A percentile compares a stretch with the other conserved stretches of the same genome.
phyloP scores from a whole-genome alignment of 176 grass and related monocot genomes.

The Leersia perrieri region DNA sequence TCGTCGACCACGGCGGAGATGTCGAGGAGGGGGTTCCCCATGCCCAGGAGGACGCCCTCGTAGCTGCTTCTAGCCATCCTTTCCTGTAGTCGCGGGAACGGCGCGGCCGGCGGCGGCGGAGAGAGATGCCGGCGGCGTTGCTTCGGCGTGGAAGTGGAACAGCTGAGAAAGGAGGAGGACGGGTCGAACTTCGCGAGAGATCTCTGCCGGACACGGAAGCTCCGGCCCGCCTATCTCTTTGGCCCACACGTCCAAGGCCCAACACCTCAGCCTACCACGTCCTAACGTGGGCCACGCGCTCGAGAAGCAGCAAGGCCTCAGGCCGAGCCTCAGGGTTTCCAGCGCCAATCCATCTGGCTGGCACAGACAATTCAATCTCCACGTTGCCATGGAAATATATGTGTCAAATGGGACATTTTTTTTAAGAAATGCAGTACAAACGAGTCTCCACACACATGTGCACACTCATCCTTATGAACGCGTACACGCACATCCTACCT shows the following conservation, averaged over 20 bases:
- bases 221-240: background rate
- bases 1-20: constrained; percentile 73
- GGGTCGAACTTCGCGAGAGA: background rate
- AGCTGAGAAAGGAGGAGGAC: background rate
- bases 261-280: background rate
- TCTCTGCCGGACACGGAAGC: no score
- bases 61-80: background rate
- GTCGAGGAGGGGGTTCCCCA: constrained; percentile 78
- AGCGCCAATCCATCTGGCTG: background rate
- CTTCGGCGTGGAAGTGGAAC: background rate
- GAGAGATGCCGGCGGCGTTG: constrained; percentile 9
- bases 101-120: background rate
- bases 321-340: background rate
- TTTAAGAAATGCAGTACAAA: no score
- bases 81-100: background rate
- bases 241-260: background rate
- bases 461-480: no score
- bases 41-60: constrained; percentile 63
- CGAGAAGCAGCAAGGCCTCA: no score
- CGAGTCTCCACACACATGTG: no score
- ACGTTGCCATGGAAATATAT: no score
- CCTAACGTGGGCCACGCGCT: background rate
- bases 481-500: no score
- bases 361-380: background rate
- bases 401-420: no score